These are phyloP conservation scores for Umbelopsis vinacea DNA, from an alignment of 192 early-diverging fungal genomes.

Conservation along the genomic window DNA sequence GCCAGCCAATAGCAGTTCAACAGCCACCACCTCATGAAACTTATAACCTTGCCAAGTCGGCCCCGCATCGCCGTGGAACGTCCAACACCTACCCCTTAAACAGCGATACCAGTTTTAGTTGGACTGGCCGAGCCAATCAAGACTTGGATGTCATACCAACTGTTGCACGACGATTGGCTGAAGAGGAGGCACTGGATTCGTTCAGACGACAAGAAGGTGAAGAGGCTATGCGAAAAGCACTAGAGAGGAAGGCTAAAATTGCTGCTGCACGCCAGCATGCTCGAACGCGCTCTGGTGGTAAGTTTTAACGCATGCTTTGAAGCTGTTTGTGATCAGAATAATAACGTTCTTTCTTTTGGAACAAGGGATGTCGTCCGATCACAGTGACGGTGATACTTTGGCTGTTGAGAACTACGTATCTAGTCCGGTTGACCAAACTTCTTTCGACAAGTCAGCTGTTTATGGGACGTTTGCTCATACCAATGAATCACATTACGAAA, in stretches of 20 bases:
- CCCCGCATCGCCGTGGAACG: not conserved
- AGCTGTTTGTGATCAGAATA: not conserved
- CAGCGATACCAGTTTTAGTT: not conserved
- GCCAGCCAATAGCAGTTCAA: constrained; percentile 3
- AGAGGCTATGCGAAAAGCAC: constrained; percentile 11
- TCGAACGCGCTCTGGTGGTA: not conserved
- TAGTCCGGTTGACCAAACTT: too few relatives aligned
- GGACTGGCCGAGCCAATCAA: constrained; percentile 3
- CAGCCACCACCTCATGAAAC: not conserved
- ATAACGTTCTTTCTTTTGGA: too few relatives aligned
- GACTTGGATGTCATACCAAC: constrained; percentile 18
- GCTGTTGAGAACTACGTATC: too few relatives aligned
- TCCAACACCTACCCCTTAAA: not conserved
- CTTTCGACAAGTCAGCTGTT: too few relatives aligned
- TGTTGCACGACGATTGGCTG: constrained; percentile 2
- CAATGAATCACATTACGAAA: not conserved
- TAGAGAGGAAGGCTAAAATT: constrained; percentile 14
- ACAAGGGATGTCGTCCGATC: too few relatives aligned
- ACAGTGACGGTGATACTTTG: too few relatives aligned
- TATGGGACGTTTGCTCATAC: not conserved
- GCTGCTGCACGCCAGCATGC: constrained; percentile 3
- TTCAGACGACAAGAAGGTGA: constrained; percentile 17
- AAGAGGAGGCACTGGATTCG: constrained; percentile 8
- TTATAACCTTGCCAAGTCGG: not conserved
- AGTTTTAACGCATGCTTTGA: not conserved